Base-by-base conservation (phyloP, 805 yeast genomes). In the Candida stauntonica region DNA sequence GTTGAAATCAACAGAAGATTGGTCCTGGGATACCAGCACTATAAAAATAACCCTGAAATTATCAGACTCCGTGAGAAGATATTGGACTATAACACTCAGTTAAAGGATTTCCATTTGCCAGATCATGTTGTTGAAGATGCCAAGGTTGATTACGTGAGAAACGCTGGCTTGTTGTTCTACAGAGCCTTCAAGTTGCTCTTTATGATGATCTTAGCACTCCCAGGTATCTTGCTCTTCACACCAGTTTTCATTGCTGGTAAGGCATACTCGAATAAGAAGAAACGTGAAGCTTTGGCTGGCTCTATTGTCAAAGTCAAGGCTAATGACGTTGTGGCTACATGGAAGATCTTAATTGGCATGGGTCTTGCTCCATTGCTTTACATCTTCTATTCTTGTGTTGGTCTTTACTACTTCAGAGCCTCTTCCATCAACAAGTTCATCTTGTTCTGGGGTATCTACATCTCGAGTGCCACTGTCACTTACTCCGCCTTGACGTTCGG, bases 321-420 rank as follows among this genome's bases (percentile, higher is more conserved):
- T 14, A 82, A 79, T 41, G 99, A 93, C 61, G 97, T 93, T 18
- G 75, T 93, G 43, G 98, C 98, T 2, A 89, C 98, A 2, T 93
- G 99, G 99, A 93, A 93, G 62, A 81, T 93, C 33, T 68, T 93
- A 46, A 87, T 91, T 28, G 79, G 89, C 24, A 74, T 93, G 75
- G 94, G 91, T 5, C 64, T 86, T 38, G 94, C 97, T 0, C 99
- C 99, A 3, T 59, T 86, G 29, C 66, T 93, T 20, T 93, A 91
- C 66, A 76, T 79, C 26, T 67, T 84, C 41, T 93, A 93, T 63
- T 87, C 97, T 0, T 58, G 74, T 3, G 46, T 84, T 13, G 81
- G 86, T 16, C 52, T 66, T 2, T 57, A 57, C 40, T 41, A 46
- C 58, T 46, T 51, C 60, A 48, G 67, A 57, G 41, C 59, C 57